A percentile compares a stretch with the other conserved stretches of the same genome.
These are phyloP conservation scores for Lunularia cruciata DNA, from an alignment of 225 moss, liverwort and hornwort genomes.

Conservation along the genomic window DNA sequence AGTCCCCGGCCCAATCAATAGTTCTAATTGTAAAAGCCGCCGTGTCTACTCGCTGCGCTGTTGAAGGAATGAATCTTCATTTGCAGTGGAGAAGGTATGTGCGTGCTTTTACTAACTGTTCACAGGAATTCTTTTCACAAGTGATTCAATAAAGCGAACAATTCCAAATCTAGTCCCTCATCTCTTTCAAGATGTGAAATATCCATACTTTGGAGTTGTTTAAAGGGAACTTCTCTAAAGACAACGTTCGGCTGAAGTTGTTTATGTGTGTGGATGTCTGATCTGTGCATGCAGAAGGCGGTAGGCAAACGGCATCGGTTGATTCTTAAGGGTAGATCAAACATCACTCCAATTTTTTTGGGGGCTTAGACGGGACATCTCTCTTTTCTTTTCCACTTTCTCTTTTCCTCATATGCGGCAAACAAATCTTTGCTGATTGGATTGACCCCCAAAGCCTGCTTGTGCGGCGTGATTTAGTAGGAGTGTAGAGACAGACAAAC, in stretches of 20 bases:
- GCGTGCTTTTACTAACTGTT: slow-evolving; percentile 23
- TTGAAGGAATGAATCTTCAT: slow-evolving; percentile 42
- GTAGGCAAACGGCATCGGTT: slow-evolving; percentile 31
- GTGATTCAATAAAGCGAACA: slow-evolving; percentile 23
- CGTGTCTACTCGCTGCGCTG: slow-evolving; percentile 41
- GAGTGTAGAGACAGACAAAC: slow-evolving; percentile 25
- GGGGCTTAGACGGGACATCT: slow-evolving; percentile 27
- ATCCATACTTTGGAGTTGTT: neutral
- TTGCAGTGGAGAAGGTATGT: slow-evolving; percentile 45
- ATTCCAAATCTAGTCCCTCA: slow-evolving; percentile 30
- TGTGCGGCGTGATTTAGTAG: slow-evolving; percentile 29
- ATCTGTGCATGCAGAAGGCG: slow-evolving; percentile 49
- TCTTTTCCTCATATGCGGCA: slow-evolving; percentile 14
- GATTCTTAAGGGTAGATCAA: slow-evolving; percentile 27
- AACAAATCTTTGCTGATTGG: slow-evolving; percentile 33
- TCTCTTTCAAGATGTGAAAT: slow-evolving; percentile 13
- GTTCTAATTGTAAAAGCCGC: slow-evolving; percentile 36
- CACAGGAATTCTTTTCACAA: slow-evolving; percentile 22
- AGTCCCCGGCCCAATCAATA: slow-evolving; percentile 34
- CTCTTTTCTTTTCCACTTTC: slow-evolving; percentile 11
- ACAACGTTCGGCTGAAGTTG: neutral
- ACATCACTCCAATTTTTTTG: slow-evolving; percentile 39
- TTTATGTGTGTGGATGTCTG: slow-evolving; percentile 6
- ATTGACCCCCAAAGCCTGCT: slow-evolving; percentile 31
- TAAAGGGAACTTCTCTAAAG: neutral